A percentile compares a stretch with the other conserved stretches of the same genome.
These are phyloP conservation scores for Hirschioporus abietinus DNA, from an alignment of 768 basidiomycete genomes.

Conservation along the genomic window DNA sequence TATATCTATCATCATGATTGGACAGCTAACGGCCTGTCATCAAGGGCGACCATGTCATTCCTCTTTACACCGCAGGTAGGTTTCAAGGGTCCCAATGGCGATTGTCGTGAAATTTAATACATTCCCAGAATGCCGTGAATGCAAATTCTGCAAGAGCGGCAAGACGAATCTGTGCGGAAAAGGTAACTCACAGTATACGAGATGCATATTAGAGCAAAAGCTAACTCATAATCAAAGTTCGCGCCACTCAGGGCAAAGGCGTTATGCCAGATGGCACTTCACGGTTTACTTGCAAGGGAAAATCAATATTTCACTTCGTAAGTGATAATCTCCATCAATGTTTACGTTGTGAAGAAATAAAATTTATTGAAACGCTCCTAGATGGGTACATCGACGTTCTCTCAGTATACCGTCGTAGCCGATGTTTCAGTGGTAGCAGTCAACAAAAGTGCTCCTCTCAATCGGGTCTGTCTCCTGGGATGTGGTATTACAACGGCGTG, in stretches of 20 bases:
- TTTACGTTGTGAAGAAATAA: not conserved
- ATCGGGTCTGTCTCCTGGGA: constrained; percentile 95
- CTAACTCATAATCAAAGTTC: constrained; percentile 44
- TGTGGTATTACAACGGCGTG: constrained; percentile 98
- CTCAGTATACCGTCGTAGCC: constrained; percentile 98
- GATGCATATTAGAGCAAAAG: not conserved
- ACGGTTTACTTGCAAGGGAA: constrained; percentile 87
- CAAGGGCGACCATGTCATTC: constrained; percentile 93
- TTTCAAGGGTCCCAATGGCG: not conserved
- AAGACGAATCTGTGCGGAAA: constrained; percentile 99
- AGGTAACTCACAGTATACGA: constrained; percentile 40
- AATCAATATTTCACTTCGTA: constrained; percentile 89
- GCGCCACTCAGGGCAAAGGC: constrained; percentile 89
- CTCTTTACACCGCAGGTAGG: constrained; percentile 90
- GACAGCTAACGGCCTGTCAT: not conserved
- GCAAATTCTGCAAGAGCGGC: constrained; percentile 97
- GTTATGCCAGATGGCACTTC: constrained; percentile 87
- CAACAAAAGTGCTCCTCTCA: constrained; percentile 77
- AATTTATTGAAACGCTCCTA: constrained; percentile 24
- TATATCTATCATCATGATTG: not conserved
- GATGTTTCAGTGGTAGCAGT: constrained; percentile 96
- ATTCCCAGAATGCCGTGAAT: constrained; percentile 78
- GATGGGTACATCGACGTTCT: constrained; percentile 99
- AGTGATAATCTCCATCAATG: constrained; percentile 24
- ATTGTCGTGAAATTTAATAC: constrained; percentile 4